A percentile compares a stretch with the other conserved stretches of the same genome.
phyloP scores from a whole-genome alignment of 495 filamentous ascomycete species.

The Lophiotrema nucula region DNA sequence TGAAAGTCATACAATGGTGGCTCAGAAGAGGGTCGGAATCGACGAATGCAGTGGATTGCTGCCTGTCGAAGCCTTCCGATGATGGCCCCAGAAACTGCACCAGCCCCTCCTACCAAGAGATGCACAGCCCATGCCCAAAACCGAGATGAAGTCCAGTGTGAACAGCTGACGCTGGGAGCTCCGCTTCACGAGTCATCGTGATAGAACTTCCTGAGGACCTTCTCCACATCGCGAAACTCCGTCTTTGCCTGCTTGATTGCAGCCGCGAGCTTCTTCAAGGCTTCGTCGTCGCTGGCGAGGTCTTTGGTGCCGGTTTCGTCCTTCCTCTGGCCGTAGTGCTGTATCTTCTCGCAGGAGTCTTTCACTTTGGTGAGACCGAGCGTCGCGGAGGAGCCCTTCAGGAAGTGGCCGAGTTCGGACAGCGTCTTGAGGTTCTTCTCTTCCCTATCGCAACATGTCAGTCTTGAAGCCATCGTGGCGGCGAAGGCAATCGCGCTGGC shows the following conservation, averaged over 20 bases:
- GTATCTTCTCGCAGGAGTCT: constrained; percentile 93
- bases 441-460: constrained; percentile 49
- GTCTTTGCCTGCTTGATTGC: constrained; percentile 68
- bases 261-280: constrained; percentile 63
- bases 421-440: constrained; percentile 65
- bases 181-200: constrained; percentile 41
- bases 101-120: too few relatives aligned
- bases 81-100: too few relatives aligned
- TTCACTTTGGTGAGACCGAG: constrained; percentile 89
- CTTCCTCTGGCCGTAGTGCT: constrained; percentile 79
- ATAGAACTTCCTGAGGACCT: constrained; percentile 71
- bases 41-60: too few relatives aligned
- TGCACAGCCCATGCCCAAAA: too few relatives aligned
- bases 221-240: constrained; percentile 75
- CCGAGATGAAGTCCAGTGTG: too few relatives aligned
- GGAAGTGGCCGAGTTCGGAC: constrained; percentile 85
- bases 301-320: constrained; percentile 71
- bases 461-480: too few relatives aligned
- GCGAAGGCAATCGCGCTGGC: too few relatives aligned
- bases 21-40: too few relatives aligned
- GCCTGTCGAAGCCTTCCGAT: too few relatives aligned
- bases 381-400: constrained; percentile 97
- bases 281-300: constrained; percentile 54
- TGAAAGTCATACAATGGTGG: too few relatives aligned
- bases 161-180: too few relatives aligned